phyloP scores from a whole-genome alignment of 345 rosid species.

The Syzygium oleosum region DNA sequence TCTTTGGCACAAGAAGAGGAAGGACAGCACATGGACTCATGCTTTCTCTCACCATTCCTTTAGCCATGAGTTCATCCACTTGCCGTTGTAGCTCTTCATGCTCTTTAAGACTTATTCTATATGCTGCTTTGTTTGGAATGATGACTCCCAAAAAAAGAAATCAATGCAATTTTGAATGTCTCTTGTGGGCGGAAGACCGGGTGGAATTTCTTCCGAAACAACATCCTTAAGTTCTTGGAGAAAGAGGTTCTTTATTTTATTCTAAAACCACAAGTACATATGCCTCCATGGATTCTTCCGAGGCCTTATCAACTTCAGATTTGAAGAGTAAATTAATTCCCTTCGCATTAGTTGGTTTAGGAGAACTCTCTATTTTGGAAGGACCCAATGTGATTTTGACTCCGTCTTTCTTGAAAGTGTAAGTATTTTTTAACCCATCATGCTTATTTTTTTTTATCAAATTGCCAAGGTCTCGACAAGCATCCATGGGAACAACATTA shows the following conservation, averaged over 20 bases:
- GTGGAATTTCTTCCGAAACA: neutral
- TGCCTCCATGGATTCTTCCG: neutral
- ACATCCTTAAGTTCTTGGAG: neutral
- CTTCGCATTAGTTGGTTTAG: neutral
- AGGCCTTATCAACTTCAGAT: neutral
- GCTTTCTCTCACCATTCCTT: neutral
- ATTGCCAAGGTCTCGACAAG: neutral
- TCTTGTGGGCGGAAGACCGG: rapidly evolving
- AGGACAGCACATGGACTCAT: neutral
- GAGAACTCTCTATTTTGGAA: neutral
- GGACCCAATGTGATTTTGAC: neutral
- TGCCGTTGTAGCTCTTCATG: neutral
- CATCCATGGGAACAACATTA: neutral
- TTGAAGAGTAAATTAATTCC: neutral
- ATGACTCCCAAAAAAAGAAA: too few species aligned
- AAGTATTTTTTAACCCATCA: neutral
- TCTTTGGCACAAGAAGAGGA: neutral
- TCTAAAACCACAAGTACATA: neutral
- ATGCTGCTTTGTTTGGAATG: neutral
- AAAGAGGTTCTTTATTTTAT: too few species aligned
- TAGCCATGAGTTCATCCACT: neutral
- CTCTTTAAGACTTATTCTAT: neutral
- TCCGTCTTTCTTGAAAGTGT: neutral
- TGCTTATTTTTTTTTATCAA: neutral
- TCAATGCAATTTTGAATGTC: neutral